Evolutionary conservation across 2,329 filamentous ascomycete genomes (phyloP).

Genomic region (Phialocephala subalpina): DNA sequence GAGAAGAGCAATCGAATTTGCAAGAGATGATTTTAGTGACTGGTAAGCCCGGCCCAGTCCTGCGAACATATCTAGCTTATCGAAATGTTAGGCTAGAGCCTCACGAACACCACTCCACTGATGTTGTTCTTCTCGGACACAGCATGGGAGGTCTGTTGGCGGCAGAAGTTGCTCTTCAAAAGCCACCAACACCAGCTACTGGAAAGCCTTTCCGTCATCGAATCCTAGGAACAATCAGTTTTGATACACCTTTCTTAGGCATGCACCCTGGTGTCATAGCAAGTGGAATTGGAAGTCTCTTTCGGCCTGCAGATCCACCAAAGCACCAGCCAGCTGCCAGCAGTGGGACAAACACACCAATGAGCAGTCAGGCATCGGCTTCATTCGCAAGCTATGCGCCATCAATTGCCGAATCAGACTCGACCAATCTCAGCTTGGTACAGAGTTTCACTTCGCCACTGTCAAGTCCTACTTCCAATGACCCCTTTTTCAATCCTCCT

Average conservation of each 20-base stretch:
- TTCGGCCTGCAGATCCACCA: conserved; percentile 58
- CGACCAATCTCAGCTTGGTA: conserved; percentile 35
- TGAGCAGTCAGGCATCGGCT: conserved; percentile 28
- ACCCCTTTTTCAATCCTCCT: conserved; percentile 77
- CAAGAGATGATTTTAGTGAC: conserved; percentile 81
- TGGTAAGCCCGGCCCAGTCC: conserved; percentile 60
- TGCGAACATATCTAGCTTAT: conserved; percentile 28
- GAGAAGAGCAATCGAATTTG: conserved; percentile 74
- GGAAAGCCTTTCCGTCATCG: conserved; percentile 68
- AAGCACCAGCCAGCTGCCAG: conserved; percentile 26
- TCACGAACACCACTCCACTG: conserved; percentile 76
- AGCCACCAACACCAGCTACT: conserved; percentile 29
- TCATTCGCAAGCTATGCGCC: conserved; percentile 33
- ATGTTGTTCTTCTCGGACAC: conserved; percentile 85
- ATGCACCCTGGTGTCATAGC: conserved; percentile 88
- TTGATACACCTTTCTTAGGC: conserved; percentile 87
- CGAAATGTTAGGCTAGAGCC: conserved; percentile 67
- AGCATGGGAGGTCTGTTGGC: conserved; percentile 89
- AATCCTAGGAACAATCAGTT: conserved; percentile 81
- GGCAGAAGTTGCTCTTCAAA: conserved; percentile 77
- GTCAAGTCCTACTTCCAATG: conserved; percentile 41
- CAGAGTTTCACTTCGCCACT: conserved; percentile 39
- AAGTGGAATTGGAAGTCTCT: conserved; percentile 83
- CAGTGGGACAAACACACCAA: conserved; percentile 30
- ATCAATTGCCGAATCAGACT: conserved; percentile 34